Percentiles rank a stretch among this genome's conserved stretches.
phyloP scores from a whole-genome alignment of 2,329 filamentous ascomycete genomes.

The Elsinoe necatrix region DNA sequence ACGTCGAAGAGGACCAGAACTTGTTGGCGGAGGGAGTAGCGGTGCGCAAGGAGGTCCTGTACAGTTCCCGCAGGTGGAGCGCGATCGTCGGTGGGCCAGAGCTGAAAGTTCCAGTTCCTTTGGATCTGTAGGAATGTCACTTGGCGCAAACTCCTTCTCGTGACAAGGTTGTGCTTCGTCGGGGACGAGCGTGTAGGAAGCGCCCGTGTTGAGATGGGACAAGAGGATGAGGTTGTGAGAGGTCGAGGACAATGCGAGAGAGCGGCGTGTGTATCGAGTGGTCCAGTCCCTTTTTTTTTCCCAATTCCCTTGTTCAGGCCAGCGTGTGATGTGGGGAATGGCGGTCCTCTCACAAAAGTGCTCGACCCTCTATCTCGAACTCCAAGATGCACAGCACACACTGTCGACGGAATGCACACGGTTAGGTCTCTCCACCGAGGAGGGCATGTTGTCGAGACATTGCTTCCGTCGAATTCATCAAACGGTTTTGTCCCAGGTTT shows the following conservation, averaged over 20 bases:
- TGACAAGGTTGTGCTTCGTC: slow-evolving; percentile 1
- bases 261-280: neutral
- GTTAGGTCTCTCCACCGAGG: neutral
- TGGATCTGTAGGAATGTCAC: neutral
- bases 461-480: slow-evolving; percentile 3
- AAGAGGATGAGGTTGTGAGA: slow-evolving; percentile 1
- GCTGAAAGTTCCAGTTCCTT: neutral
- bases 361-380: slow-evolving; percentile 1
- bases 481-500: slow-evolving; percentile 11
- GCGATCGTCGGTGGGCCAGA: slow-evolving; percentile 14
- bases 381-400: neutral
- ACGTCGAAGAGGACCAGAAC: neutral
- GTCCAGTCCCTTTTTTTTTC: neutral
- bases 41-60: slow-evolving; percentile 13
- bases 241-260: neutral
- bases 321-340: neutral
- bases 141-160: slow-evolving; percentile 3
- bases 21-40: slow-evolving; percentile 9
- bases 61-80: slow-evolving; percentile 10
- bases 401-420: neutral
- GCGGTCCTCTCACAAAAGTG: neutral
- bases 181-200: slow-evolving; percentile 2
- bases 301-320: slow-evolving; percentile 2
- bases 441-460: slow-evolving; percentile 12
- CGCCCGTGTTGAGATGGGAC: slow-evolving; percentile 1